Conservation (phyloP, 768 basidiomycete species). For the Bullera alba region DNA sequence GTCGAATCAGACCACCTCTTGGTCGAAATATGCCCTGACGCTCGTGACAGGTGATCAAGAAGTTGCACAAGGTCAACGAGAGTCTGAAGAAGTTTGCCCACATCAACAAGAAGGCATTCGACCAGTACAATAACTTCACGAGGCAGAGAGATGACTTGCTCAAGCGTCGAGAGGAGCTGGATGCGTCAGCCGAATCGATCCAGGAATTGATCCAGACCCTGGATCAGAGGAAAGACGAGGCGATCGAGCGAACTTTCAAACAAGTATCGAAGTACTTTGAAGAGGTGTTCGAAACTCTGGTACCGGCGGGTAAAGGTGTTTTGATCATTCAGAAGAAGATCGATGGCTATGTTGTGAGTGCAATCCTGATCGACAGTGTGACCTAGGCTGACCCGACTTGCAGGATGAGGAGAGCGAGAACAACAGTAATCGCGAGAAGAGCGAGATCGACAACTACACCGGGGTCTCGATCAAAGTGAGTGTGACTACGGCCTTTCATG, state of each 20-base stretch:
- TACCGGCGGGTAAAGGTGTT: conserved; percentile 83
- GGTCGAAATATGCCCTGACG: too few species aligned
- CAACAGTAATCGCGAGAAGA: conserved; percentile 20
- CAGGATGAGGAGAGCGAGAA: conserved; percentile 43
- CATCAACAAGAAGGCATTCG: conserved; percentile 99
- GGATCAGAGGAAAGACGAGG: conserved; percentile 96
- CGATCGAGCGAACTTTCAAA: conserved; percentile 96
- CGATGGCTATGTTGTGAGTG: conserved; percentile 58
- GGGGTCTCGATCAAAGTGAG: conserved; percentile 88
- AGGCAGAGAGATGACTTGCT: conserved; percentile 90
- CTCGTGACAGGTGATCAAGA: conserved; percentile 91
- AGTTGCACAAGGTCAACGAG: conserved; percentile 86
- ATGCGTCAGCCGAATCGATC: conserved; percentile 80
- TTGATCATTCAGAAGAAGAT: conserved; percentile 87
- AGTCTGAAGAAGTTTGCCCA: conserved; percentile 92
- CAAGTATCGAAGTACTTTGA: conserved; percentile 96
- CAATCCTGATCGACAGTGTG: background rate
- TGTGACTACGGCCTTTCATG: background rate
- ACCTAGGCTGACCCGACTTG: background rate
- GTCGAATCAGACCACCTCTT: too few species aligned
- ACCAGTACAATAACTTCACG: conserved; percentile 96
- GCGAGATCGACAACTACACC: conserved; percentile 79
- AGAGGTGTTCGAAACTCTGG: conserved; percentile 91
- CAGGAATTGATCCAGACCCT: conserved; percentile 86
- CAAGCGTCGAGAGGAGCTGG: conserved; percentile 80